phyloP scores from a whole-genome alignment of 371 early-diverging fungal genomes.

The Mucor velutinosus region DNA sequence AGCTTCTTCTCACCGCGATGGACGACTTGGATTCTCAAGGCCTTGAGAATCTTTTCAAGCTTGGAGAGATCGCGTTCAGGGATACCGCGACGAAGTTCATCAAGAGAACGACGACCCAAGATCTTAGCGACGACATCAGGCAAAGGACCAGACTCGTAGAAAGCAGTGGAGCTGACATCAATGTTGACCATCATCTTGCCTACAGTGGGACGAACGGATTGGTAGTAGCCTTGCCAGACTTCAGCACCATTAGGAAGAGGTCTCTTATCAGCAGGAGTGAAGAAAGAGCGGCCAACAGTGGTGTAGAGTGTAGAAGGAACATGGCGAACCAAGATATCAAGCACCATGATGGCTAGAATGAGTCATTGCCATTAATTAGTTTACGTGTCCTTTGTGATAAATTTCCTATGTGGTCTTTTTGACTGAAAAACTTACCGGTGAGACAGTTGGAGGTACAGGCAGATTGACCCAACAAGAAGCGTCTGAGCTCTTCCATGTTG shows the following conservation, averaged over 20 bases:
- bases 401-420: not conserved
- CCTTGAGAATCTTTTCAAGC: constrained; percentile 74
- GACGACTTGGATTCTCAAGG: constrained; percentile 70
- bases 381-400: not conserved
- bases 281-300: constrained; percentile 90
- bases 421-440: constrained; percentile 33
- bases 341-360: constrained; percentile 69
- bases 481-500: constrained; percentile 57
- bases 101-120: constrained; percentile 59
- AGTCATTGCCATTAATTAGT: not conserved
- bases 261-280: constrained; percentile 70
- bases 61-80: constrained; percentile 62
- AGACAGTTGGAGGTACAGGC: constrained; percentile 47
- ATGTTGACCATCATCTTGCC: constrained; percentile 82
- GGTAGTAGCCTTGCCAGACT: constrained; percentile 94
- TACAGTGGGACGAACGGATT: constrained; percentile 79
- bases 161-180: constrained; percentile 89
- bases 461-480: constrained; percentile 49
- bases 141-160: constrained; percentile 75
- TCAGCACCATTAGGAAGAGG: constrained; percentile 79
- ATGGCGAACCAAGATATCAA: constrained; percentile 86
- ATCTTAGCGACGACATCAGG: constrained; percentile 69
- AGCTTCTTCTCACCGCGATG: constrained; percentile 76
- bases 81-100: constrained; percentile 71
- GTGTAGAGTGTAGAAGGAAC: constrained; percentile 72